These are phyloP conservation scores for Stephanodiscus minutulus DNA, from an alignment of 108 stramenopile species.

Conservation along the genomic window DNA sequence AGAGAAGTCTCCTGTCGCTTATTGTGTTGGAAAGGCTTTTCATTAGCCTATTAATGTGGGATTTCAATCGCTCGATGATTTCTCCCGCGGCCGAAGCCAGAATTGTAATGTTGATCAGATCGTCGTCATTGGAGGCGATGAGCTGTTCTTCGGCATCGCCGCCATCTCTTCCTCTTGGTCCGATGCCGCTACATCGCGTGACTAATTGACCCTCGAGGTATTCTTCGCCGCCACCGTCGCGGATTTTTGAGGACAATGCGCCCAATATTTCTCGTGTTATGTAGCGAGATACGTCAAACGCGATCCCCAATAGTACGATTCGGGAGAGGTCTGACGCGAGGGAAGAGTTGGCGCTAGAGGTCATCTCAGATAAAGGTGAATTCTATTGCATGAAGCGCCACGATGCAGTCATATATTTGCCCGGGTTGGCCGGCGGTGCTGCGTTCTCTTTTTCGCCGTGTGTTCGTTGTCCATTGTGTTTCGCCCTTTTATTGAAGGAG, in stretches of 20 bases:
- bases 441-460: neutral
- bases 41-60: neutral
- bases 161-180: neutral
- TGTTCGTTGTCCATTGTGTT: no score
- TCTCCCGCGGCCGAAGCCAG: neutral
- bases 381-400: no score
- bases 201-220: neutral
- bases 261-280: constrained; percentile 11
- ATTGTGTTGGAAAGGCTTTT: neutral
- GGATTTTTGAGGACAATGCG: neutral
- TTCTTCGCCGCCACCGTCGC: neutral
- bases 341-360: neutral
- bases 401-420: neutral
- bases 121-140: neutral
- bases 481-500: no score
- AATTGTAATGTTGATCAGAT: neutral
- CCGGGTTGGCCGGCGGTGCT: neutral
- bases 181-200: neutral
- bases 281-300: constrained; percentile 28
- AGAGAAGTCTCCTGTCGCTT: neutral
- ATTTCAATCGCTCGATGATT: neutral
- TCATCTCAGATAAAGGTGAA: neutral
- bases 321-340: constrained; percentile 22
- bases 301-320: constrained; percentile 20
- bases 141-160: neutral